Conservation (phyloP, 768 basidiomycete genomes). For the Phanerochaete carnosa region DNA sequence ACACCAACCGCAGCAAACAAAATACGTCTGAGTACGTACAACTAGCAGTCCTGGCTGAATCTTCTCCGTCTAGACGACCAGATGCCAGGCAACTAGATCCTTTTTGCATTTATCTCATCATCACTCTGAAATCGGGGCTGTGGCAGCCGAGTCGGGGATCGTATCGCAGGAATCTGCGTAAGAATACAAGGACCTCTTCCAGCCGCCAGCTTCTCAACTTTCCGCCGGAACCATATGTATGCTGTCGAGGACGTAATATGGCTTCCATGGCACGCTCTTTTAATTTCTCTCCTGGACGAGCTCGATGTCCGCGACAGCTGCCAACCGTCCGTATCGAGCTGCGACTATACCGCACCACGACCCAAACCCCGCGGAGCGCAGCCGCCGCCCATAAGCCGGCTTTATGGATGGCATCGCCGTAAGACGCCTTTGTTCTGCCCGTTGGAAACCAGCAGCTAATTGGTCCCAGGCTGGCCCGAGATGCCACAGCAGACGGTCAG, state of each 20-base stretch:
- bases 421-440: too few relatives aligned
- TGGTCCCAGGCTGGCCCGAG: too few relatives aligned
- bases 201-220: too few relatives aligned
- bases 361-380: too few relatives aligned
- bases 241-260: background rate
- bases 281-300: background rate
- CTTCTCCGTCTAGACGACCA: background rate
- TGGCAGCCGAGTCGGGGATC: too few relatives aligned
- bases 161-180: too few relatives aligned
- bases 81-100: background rate
- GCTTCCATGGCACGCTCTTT: background rate
- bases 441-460: too few relatives aligned
- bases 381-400: too few relatives aligned
- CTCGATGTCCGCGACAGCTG: background rate
- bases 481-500: too few relatives aligned
- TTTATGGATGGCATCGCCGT: too few relatives aligned
- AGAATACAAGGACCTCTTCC: too few relatives aligned
- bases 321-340: background rate
- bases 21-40: background rate
- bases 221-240: background rate
- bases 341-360: background rate
- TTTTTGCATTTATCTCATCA: background rate
- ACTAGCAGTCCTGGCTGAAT: background rate
- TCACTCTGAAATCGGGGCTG: too few relatives aligned
- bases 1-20: background rate